These are phyloP conservation scores for Nemania serpens DNA, from an alignment of 2,329 filamentous ascomycete species.

Conservation along the genomic window DNA sequence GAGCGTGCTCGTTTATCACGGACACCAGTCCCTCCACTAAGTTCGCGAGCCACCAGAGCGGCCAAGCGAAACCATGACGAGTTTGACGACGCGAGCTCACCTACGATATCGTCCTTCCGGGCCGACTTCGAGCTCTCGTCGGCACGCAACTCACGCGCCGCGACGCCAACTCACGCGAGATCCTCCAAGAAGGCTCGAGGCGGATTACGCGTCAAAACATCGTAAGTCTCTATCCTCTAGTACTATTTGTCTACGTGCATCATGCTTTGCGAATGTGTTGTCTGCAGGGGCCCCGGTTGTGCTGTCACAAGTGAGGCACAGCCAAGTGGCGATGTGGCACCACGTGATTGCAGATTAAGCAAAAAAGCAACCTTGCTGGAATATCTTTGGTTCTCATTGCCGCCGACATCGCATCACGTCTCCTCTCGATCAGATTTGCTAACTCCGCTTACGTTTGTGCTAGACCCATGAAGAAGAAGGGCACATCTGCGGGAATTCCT, in stretches of 20 bases:
- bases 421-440: conserved; percentile 28
- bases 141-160: conserved; percentile 61
- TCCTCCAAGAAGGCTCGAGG: conserved; percentile 64
- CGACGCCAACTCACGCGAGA: conserved; percentile 61
- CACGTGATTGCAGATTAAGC: conserved; percentile 38
- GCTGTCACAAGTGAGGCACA: conserved; percentile 38
- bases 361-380: conserved; percentile 26
- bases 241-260: conserved; percentile 19
- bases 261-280: conserved; percentile 33
- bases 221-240: conserved; percentile 56
- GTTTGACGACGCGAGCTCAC: conserved; percentile 57
- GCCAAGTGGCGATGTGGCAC: conserved; percentile 43
- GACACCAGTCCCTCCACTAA: conserved; percentile 39
- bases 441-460: conserved; percentile 24
- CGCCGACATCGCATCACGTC: conserved; percentile 1
- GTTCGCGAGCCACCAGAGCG: conserved; percentile 39
- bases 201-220: conserved; percentile 69
- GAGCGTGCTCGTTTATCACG: conserved; percentile 37
- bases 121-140: conserved; percentile 53
- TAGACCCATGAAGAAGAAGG: conserved; percentile 79
- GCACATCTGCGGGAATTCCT: conserved; percentile 70
- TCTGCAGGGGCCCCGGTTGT: conserved; percentile 33
- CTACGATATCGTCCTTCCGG: conserved; percentile 55
- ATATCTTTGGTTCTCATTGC: conserved; percentile 18
- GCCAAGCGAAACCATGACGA: conserved; percentile 61